A percentile compares a stretch with the other conserved stretches of the same genome.
Evolutionary conservation across 140 eudicot species (phyloP).

Genomic region (Oenanthe javanica): DNA sequence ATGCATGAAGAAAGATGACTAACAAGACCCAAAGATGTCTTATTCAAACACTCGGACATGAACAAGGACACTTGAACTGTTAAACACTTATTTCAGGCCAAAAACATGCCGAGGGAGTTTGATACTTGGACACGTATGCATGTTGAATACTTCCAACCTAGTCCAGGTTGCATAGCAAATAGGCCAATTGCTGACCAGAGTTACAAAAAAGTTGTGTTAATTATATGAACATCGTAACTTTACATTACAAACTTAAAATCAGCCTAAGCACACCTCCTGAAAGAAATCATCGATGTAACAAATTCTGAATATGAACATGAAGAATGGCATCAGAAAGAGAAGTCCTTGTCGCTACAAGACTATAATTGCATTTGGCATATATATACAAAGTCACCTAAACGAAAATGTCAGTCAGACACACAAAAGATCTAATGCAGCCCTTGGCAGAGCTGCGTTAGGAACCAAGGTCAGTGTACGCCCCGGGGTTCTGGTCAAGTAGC

Average conservation of each 20-base stretch:
- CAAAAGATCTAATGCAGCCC: neutral
- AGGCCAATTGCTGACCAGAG: neutral
- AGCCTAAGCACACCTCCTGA: neutral
- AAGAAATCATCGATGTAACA: neutral
- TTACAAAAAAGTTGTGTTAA: too few relatives aligned
- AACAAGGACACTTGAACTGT: too few relatives aligned
- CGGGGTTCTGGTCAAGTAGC: neutral
- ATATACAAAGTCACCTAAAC: neutral
- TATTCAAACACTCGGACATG: neutral
- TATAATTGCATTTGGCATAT: neutral
- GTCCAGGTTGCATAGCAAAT: too few relatives aligned
- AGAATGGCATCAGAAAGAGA: neutral
- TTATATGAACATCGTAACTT: neutral
- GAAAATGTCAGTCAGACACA: neutral
- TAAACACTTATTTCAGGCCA: too few relatives aligned
- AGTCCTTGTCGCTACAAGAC: neutral
- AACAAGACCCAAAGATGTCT: neutral
- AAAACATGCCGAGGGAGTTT: too few relatives aligned
- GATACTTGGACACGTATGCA: too few relatives aligned
- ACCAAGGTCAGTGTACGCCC: neutral
- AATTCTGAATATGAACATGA: neutral
- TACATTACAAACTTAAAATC: neutral
- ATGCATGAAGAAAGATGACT: neutral
- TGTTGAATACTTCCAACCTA: too few relatives aligned
- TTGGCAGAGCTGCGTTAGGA: neutral